phyloP scores from a whole-genome alignment of 305 asterid genomes.

The Ilex paraguariensis region DNA sequence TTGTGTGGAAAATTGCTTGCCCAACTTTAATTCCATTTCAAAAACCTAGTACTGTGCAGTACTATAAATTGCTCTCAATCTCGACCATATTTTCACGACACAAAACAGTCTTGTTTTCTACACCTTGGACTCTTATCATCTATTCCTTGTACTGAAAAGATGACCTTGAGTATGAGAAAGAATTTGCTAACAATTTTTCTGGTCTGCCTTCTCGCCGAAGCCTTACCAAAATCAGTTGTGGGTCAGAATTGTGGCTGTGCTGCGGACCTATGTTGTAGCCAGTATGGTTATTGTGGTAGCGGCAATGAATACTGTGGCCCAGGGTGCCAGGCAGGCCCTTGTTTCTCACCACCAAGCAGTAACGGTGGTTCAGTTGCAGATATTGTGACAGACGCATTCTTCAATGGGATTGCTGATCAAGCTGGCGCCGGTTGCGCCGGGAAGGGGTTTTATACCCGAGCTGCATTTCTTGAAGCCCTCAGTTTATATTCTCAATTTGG shows the following conservation, averaged over 20 bases:
- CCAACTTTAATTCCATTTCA: no score
- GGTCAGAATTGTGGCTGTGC: slow-evolving; percentile 2
- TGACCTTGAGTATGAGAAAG: no score
- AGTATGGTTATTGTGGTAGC: slow-evolving; percentile 1
- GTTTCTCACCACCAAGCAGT: neutral
- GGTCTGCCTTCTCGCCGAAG: no score
- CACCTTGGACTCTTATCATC: no score
- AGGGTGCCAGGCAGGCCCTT: slow-evolving; percentile 2
- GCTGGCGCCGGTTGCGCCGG: neutral
- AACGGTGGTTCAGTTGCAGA: neutral
- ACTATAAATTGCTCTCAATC: no score
- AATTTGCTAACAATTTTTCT: no score
- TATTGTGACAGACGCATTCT: neutral
- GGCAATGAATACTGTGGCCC: neutral
- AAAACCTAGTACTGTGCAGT: no score
- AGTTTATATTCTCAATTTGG: neutral
- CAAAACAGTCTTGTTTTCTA: no score
- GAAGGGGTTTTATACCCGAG: neutral
- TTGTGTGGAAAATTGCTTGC: no score
- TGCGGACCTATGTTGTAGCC: neutral
- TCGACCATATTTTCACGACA: no score
- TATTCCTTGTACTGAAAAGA: no score
- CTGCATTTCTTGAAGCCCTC: neutral
- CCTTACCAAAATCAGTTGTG: neutral
- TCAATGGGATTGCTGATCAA: neutral